A percentile compares a stretch with the other conserved stretches of the same genome.
These are phyloP conservation scores for Polygonum maritimum DNA, from an alignment of 148 eudicot species.

Conservation along the genomic window DNA sequence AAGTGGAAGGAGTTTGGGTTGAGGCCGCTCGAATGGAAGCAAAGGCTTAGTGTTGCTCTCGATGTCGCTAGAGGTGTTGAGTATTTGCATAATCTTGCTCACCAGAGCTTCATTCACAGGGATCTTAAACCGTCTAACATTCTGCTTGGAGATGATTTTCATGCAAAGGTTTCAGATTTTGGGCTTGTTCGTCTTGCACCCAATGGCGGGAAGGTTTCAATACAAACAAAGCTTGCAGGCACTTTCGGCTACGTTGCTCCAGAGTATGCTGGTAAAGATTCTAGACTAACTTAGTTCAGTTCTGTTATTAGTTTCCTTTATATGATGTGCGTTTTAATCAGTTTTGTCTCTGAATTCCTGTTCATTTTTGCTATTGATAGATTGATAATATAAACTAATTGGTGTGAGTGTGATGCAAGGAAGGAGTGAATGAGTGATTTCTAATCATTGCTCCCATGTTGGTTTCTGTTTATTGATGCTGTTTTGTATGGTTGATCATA, in stretches of 20 bases:
- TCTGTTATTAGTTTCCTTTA: neutral
- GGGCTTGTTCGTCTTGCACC: slow-evolving; percentile 85
- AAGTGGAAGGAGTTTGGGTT: slow-evolving; percentile 48
- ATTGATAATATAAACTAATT: neutral
- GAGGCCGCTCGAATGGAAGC: slow-evolving; percentile 65
- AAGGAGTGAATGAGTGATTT: neutral
- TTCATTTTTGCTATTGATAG: neutral
- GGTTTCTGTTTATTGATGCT: neutral
- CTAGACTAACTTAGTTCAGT: neutral
- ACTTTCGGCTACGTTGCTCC: slow-evolving; percentile 86
- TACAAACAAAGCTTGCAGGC: slow-evolving; percentile 70
- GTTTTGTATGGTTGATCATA: neutral
- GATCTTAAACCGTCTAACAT: slow-evolving; percentile 79
- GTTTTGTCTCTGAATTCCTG: neutral
- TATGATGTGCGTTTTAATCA: neutral
- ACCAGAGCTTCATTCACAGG: slow-evolving; percentile 74
- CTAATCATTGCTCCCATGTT: neutral
- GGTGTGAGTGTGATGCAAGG: neutral
- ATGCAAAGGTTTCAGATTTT: slow-evolving; percentile 80
- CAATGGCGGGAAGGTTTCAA: slow-evolving; percentile 42
- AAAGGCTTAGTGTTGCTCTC: slow-evolving; percentile 51
- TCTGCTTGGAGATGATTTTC: slow-evolving; percentile 68
- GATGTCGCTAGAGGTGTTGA: slow-evolving; percentile 89
- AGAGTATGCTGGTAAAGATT: slow-evolving; percentile 61
- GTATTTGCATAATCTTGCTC: slow-evolving; percentile 68